Percentiles rank a stretch among this genome's conserved stretches.
These are phyloP conservation scores for Paralagenidium karlingii DNA, from an alignment of 352 stramenopile species.

Conservation along the genomic window DNA sequence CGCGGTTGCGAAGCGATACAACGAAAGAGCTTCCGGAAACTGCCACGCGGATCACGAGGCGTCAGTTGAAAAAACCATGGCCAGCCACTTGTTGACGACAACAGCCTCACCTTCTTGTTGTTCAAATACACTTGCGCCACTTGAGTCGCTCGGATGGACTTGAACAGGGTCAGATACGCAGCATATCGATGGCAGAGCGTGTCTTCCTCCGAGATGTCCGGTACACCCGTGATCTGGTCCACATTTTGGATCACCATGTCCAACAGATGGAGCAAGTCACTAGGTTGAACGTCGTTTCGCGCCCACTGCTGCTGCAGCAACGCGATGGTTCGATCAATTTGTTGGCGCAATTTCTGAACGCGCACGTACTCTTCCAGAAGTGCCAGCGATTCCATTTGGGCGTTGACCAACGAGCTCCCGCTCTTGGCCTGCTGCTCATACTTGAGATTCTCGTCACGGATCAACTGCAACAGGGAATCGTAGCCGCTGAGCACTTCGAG, in stretches of 20 bases:
- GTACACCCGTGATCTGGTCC: constrained; percentile 60
- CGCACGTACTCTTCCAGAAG: constrained; percentile 61
- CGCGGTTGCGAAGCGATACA: constrained; percentile 57
- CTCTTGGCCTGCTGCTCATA: constrained; percentile 71
- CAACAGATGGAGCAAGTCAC: constrained; percentile 66
- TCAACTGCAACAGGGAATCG: constrained; percentile 44
- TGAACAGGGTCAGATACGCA: constrained; percentile 57
- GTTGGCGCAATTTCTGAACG: constrained; percentile 58
- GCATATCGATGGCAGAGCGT: constrained; percentile 42
- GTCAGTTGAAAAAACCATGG: too few relatives aligned
- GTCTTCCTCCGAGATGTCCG: constrained; percentile 35
- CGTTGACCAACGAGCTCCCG: constrained; percentile 50
- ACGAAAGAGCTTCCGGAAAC: constrained; percentile 47
- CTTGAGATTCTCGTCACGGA: constrained; percentile 51
- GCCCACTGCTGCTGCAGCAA: constrained; percentile 58
- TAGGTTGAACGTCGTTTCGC: constrained; percentile 18
- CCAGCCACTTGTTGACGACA: too few relatives aligned
- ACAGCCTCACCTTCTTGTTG: too few relatives aligned
- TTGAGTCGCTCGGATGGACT: constrained; percentile 39
- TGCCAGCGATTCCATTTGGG: constrained; percentile 52
- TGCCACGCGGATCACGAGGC: neutral
- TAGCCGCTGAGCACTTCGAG: constrained; percentile 63
- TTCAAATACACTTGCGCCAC: constrained; percentile 56
- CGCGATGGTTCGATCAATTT: constrained; percentile 45
- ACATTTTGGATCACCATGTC: constrained; percentile 76